Conservation (phyloP, 768 basidiomycete genomes). For the Hygrocybe punicea region DNA sequence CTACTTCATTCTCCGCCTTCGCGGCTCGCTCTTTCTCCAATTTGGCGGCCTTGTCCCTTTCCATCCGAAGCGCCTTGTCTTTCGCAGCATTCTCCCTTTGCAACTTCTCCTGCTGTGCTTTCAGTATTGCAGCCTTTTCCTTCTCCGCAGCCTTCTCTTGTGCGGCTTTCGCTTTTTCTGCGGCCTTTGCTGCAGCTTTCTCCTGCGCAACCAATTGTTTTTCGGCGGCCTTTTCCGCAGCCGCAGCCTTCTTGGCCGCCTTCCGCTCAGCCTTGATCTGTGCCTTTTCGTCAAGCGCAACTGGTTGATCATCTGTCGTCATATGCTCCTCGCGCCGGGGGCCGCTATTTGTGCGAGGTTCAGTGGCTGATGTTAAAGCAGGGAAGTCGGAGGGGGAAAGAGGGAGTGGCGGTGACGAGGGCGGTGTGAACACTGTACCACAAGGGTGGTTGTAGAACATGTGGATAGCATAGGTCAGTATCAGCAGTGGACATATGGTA, state of each 20-base stretch:
- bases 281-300: conserved; percentile 37
- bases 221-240: conserved; percentile 60
- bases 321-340: conserved; percentile 29
- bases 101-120: conserved; percentile 38
- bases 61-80: conserved; percentile 38
- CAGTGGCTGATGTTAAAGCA: conserved; percentile 48
- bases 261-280: conserved; percentile 60
- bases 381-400: conserved; percentile 77
- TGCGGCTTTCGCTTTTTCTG: conserved; percentile 51
- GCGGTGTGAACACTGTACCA: conserved; percentile 41
- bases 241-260: conserved; percentile 61
- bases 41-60: conserved; percentile 35
- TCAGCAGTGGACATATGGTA: conserved; percentile 45
- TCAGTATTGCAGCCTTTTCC: conserved; percentile 42
- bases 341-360: conserved; percentile 25
- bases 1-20: conserved; percentile 24
- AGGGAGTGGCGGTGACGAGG: conserved; percentile 42
- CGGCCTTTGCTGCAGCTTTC: conserved; percentile 52
- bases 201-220: conserved; percentile 55
- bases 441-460: conserved; percentile 8
- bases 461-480: conserved; percentile 45
- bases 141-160: conserved; percentile 56
- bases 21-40: conserved; percentile 33
- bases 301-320: conserved; percentile 29
- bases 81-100: conserved; percentile 40